Evolutionary conservation across 345 rosid species (phyloP).

Genomic region (Reutealis trisperma): DNA sequence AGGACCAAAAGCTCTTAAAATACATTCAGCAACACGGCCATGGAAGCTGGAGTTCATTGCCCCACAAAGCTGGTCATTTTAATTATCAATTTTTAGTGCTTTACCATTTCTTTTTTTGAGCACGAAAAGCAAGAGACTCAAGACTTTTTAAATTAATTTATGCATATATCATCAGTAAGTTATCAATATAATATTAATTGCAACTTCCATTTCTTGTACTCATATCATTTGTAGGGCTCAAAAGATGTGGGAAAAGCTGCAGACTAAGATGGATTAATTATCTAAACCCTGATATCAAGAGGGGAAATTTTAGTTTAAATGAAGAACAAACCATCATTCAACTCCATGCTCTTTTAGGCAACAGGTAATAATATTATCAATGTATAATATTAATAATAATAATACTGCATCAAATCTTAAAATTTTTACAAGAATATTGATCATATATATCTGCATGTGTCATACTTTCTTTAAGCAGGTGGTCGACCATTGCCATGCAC

Average conservation of each 20-base stretch:
- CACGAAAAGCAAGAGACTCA: too few species aligned
- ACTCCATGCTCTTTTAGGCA: conserved; percentile 31
- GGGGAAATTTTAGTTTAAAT: conserved; percentile 24
- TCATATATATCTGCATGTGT: too few species aligned
- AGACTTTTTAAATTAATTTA: too few species aligned
- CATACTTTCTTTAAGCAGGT: background rate
- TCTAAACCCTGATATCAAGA: conserved; percentile 22
- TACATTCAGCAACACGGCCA: conserved; percentile 24
- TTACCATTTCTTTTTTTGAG: too few species aligned
- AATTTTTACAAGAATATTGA: too few species aligned
- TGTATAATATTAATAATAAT: background rate
- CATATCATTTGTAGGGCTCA: conserved; percentile 8
- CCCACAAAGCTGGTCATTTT: conserved; percentile 20
- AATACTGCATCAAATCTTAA: too few species aligned
- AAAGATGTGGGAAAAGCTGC: conserved; percentile 32
- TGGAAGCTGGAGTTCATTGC: conserved; percentile 24
- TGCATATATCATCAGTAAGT: too few species aligned
- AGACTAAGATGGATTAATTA: conserved; percentile 27
- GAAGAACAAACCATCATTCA: conserved; percentile 29
- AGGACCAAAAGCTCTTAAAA: conserved; percentile 19
- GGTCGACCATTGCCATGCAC: conserved; percentile 4
- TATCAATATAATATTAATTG: too few species aligned
- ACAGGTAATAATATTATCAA: conserved; percentile 5
- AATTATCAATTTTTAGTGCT: too few species aligned
- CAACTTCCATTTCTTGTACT: too few species aligned